phyloP scores from a whole-genome alignment of 345 rosid species.

The Salix purpurea region DNA sequence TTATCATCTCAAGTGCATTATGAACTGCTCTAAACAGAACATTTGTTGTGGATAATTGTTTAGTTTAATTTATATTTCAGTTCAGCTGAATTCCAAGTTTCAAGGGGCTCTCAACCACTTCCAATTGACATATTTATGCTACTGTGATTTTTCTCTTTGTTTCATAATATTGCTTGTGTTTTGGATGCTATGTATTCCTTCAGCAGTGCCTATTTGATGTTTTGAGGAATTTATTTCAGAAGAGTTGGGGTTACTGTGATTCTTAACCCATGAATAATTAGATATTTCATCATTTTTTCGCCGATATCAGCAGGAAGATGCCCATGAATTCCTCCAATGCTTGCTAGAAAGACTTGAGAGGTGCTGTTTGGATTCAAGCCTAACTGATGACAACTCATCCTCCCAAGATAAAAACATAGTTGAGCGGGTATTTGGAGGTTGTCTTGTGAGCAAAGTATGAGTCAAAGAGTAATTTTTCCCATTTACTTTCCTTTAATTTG shows the following conservation, averaged over 20 bases:
- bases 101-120: not conserved
- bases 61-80: not conserved
- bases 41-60: not conserved
- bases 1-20: not conserved
- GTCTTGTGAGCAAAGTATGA: constrained; percentile 64
- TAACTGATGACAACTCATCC: constrained; percentile 15
- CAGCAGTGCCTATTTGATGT: not conserved
- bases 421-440: constrained; percentile 60
- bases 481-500: not conserved
- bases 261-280: constrained; percentile 38
- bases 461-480: not conserved
- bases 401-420: constrained; percentile 42
- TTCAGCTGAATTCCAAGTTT: not conserved
- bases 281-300: constrained; percentile 55
- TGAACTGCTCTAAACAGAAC: not conserved
- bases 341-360: constrained; percentile 65
- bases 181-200: not conserved
- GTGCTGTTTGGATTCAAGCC: constrained; percentile 43
- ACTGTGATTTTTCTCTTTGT: not conserved
- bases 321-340: constrained; percentile 79
- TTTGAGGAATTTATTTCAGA: not conserved
- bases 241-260: constrained; percentile 2
- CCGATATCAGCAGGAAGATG: constrained; percentile 74
- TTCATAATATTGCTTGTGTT: not conserved
- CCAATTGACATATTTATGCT: not conserved